Evolutionary conservation across 106 monocot species (phyloP), one percentile per base, ranked within the genome.

Genomic region (Agapanthus africanus): DNA sequence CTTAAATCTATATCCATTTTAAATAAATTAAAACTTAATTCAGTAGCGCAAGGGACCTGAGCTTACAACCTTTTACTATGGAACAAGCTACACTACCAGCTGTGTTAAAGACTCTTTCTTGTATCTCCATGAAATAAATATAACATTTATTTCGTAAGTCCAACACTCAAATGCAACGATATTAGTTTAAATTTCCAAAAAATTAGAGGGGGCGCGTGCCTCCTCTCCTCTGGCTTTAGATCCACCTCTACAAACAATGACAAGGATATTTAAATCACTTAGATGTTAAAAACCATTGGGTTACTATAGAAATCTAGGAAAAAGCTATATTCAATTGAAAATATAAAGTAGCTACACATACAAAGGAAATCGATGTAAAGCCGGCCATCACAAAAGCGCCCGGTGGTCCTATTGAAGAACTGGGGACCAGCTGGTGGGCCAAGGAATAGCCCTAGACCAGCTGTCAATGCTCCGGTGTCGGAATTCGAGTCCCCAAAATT

Each of bases 291-390:
- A n/a, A n/a, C n/a, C 59, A 2, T 35, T 36, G 1, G 2, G 18
- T 7, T 18, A 35, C 11, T 35, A 2, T 27, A 36, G 35, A 61
- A 11, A 61, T 36, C n/a, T 35, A 36, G 34, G 35, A 61, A 35
- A 19, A 61, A 34, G 35, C 6, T 61, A 15, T 35, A 61, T 18
- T 8, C 16, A 63, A 21, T 63, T 63, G 41, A 40, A 16, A 40
- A 61, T 23, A 23, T 11, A 66, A 66, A 26, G 7, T 25, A 41
- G 27, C 8, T 28, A 47, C 4, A 59, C 71, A 25, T 77, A 87
- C 80, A 76, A 30, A 83, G 61, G 68, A 87, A 83, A 63, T 87
- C 83, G 54, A 87, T 71, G 74, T 77, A 79, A 2, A 87, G 77
- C 13, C 86, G 66, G 2, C 80, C 87, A 63, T 83, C 87, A 61